These are phyloP conservation scores for Russula virescens DNA, from an alignment of 768 basidiomycete species.

Conservation along the genomic window DNA sequence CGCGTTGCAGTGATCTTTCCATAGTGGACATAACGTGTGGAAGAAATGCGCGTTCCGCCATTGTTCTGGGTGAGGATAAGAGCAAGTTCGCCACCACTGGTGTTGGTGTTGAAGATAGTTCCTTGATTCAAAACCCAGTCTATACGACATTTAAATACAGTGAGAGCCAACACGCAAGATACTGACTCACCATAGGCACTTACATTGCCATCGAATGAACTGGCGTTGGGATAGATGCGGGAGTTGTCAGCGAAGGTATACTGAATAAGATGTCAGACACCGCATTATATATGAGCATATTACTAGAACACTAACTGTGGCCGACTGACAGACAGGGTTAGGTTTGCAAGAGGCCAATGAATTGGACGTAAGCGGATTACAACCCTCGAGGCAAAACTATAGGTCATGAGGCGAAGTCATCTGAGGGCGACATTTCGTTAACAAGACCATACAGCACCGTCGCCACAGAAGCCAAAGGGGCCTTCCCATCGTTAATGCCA, in stretches of 20 bases:
- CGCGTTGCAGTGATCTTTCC: constrained; percentile 64
- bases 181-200: constrained; percentile 50
- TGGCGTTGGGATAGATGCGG: constrained; percentile 58
- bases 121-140: constrained; percentile 73
- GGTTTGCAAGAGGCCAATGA: constrained; percentile 61
- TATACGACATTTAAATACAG: constrained; percentile 25
- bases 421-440: too few species aligned
- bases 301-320: constrained; percentile 39
- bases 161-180: neutral
- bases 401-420: neutral
- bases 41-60: constrained; percentile 72
- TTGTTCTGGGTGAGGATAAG: constrained; percentile 62
- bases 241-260: constrained; percentile 59
- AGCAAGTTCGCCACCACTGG: constrained; percentile 57
- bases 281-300: neutral
- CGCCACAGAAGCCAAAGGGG: constrained; percentile 52
- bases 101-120: constrained; percentile 56
- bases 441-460: constrained; percentile 32
- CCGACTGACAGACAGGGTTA: constrained; percentile 62
- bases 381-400: constrained; percentile 82
- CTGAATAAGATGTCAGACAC: constrained; percentile 31
- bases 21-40: constrained; percentile 78
- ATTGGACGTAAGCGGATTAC: constrained; percentile 69
- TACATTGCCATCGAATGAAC: constrained; percentile 69
- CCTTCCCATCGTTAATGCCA: constrained; percentile 29